Evolutionary conservation across 768 basidiomycete species (phyloP), one percentile per base, ranked within the genome.

Genomic region (Holtermannia corniformis): DNA sequence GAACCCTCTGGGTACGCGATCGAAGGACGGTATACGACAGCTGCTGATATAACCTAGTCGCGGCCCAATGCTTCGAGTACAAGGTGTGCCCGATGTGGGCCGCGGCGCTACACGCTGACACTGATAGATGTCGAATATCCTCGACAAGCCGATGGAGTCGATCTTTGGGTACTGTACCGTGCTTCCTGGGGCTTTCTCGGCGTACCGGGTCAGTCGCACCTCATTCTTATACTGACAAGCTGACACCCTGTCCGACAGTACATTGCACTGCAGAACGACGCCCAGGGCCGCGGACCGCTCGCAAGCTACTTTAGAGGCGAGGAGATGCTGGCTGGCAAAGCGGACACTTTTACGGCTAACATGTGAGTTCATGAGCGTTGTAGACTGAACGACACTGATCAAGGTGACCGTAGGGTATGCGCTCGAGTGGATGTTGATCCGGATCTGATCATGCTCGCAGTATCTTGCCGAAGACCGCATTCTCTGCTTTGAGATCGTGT

Each of bases 1-100:
- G 53, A 96, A 95, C 67, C 91, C 91, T 0, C 76, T 95, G 7
- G 74, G 64, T 64, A 25, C 48, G 62, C n/a, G 4, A 49, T 32
- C 48, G n/a, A n/a, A n/a, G n/a, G n/a, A n/a, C 37, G 37, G n/a
- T 11, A 40, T n/a, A 40, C 37, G n/a, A 40, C 37, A 60, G 42
- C 65, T 32, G 28, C n/a, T n/a, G n/a, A n/a, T n/a, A n/a, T 27
- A 28, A 25, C 16, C 16, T 41, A 54, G 70, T 92, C 13, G 91
- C 92, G 0, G 86, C 91, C 0, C 92, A 95, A 68, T 92, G 92
- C 68, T 95, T 93, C 67, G 88, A 92, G 73, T 93, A 95, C 75
- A 93, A 93, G 47, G 12, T 21, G 43, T n/a, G 10, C 16, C 16
- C 23, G 16, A 20, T 10, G 43, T 20, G 16, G n/a, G n/a, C n/a